Base-by-base conservation (phyloP, 305 asterid species). In the Plantago coronopus region DNA sequence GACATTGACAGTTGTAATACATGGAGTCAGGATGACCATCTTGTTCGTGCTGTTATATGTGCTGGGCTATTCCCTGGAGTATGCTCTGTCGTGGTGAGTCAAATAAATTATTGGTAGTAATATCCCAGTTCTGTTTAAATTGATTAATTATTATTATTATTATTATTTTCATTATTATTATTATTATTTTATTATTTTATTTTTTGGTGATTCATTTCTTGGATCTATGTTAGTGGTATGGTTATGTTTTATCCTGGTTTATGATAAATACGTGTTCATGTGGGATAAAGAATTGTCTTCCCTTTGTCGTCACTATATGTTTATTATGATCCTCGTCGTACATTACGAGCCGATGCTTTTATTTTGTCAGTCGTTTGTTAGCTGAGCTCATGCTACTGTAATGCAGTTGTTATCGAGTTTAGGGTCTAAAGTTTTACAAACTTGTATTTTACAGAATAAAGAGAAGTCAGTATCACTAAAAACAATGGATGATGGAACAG, bases 401-500 rank as follows among this genome's bases (percentile, higher is more conserved):
- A 34, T 45, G 53, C 62, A 55, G 43, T 57, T 61, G 20, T 54
- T 51, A 54, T 50, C 59, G 59, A 43, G 63, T 60, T 25, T 63
- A 29, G 47, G 67, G 74, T 80, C 76, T 59, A 67, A 45, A 18
- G 11, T 38, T 38, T 38, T 15, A 38, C 16, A 19, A 57, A 70
- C 22, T 19, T 65, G 61, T 69, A 21, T 77, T 73, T 65, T 79
- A 68, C 91, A 91, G 97, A 87, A 91, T 81, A 91, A 84, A 81
- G 94, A 83, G 80, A 91, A 69, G 76, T 91, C 97, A 17, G 70
- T 84, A 72, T 76, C 85, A 44, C 65, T 91, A 72, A 91, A 91
- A 78, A 88, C 97, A 58, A 85, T 85, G 96, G 97, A 91, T 84
- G 97, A 91, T 70, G 97, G 97, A 48, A 63, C 73, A 13, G 97